Conservation (phyloP, 75 land plant species). For the Pinus tabuliformis region DNA sequence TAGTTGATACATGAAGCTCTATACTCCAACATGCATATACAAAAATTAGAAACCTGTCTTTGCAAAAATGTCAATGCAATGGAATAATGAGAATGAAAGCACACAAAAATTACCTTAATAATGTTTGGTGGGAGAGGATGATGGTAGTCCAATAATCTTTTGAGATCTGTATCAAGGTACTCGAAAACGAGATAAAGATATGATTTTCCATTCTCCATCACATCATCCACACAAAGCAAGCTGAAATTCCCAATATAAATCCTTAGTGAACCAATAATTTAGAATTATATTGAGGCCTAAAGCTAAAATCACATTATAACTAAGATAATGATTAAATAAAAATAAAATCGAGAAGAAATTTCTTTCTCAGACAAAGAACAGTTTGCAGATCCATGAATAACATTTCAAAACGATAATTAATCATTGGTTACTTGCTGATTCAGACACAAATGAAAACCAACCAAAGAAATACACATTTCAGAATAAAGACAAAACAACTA, state of each 20-base stretch:
- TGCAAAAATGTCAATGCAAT: neutral
- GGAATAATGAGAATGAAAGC: neutral
- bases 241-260: constrained; percentile 15
- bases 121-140: constrained; percentile 26
- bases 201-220: constrained; percentile 79
- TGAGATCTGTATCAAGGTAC: constrained; percentile 91
- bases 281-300: too few species aligned
- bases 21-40: constrained; percentile 10
- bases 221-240: constrained; percentile 75
- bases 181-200: constrained; percentile 88
- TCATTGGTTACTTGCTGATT: too few species aligned
- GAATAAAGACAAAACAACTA: too few species aligned
- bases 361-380: too few species aligned
- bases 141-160: constrained; percentile 73
- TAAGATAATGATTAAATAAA: too few species aligned
- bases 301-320: too few species aligned
- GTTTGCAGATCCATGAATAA: too few species aligned
- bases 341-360: too few species aligned
- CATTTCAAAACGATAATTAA: too few species aligned
- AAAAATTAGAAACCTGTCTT: neutral
- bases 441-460: too few species aligned
- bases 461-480: too few species aligned
- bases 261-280: too few species aligned
- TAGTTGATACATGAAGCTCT: constrained; percentile 79
- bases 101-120: constrained; percentile 27